A percentile compares a stretch with the other conserved stretches of the same genome.
Evolutionary conservation across 495 filamentous ascomycete species (phyloP).

Genomic region (Halenospora varia): DNA sequence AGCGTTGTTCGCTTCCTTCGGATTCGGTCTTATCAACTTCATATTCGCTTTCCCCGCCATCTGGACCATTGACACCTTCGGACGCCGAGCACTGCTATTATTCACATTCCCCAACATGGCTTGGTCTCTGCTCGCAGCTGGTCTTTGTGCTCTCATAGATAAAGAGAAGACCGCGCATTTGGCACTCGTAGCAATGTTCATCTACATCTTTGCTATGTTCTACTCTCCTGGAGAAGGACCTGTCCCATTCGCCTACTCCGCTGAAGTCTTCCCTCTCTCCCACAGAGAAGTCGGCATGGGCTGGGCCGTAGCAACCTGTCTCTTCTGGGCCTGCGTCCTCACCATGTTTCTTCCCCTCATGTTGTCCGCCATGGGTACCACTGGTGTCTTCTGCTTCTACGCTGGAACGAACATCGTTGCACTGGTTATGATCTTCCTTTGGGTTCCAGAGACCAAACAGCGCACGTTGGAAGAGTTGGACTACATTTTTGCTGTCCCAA

Average conservation of each 20-base stretch:
- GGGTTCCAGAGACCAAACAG: constrained; percentile 54
- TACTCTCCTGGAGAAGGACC: constrained; percentile 80
- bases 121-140: constrained; percentile 66
- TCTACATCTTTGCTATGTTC: constrained; percentile 68
- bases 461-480: constrained; percentile 39
- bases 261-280: constrained; percentile 73
- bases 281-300: constrained; percentile 76
- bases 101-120: constrained; percentile 85
- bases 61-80: constrained; percentile 81
- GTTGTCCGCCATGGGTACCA: constrained; percentile 38
- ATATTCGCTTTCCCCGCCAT: constrained; percentile 79
- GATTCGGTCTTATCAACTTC: constrained; percentile 79
- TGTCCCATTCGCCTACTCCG: constrained; percentile 76
- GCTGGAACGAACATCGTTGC: constrained; percentile 56
- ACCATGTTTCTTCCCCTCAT: constrained; percentile 63
- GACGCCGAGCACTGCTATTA: constrained; percentile 69
- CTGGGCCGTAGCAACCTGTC: constrained; percentile 64
- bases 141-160: constrained; percentile 66
- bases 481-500: constrained; percentile 75
- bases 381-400: constrained; percentile 66
- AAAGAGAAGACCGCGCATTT: constrained; percentile 44
- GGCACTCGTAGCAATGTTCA: constrained; percentile 61
- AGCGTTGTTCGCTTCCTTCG: constrained; percentile 49
- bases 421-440: constrained; percentile 50
- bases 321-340: constrained; percentile 63